Base-by-base conservation (phyloP, 257 asterid species). In the Scutellaria baicalensis region DNA sequence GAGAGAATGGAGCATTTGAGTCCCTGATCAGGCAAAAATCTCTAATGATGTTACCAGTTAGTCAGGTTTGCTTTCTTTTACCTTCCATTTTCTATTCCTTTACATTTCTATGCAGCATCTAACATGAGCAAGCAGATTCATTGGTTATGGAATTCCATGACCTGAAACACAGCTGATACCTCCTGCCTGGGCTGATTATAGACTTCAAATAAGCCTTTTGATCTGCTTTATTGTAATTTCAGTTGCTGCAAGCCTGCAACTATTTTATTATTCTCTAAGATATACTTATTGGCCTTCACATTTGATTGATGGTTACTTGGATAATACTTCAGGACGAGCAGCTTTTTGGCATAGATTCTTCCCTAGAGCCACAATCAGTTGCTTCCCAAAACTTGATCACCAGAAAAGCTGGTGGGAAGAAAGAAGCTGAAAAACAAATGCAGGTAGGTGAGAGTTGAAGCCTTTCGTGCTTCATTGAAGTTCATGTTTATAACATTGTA, bases 1-100 rank as follows among this genome's bases (percentile, higher is more conserved):
- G 96, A 83, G 99, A 93, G 75, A 93, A 93, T 84, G 94, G 83
- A 66, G 96, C 99, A 69, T 91, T 89, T 73, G 99, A 93, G 80
- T 87, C 97, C 65, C 81, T 93, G 68, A 93, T 93, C 70, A 86
- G 99, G 80, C 97, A 93, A 74, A 93, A 91, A 71, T 93, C 99
- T 64, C 68, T 87, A 81, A 93, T 93, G 99, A 86, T 89, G 93
- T 78, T 93, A 67, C 93, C 97, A 51, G 85, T 84, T 59, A 85
- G 76, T 78, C 93, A 87, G 95, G 99, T 93, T 64, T 79, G 88
- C 61, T 66, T 39, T 10, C 43, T 8, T 52, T 59, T 55, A 7
- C 76, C 33, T 43, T 66, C 44, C 51, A 9, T 6, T 45, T 75
- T 68, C 8, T 9, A 36, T 44, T 64, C 69, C 64, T 17, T 20